Evolutionary conservation across 257 asterid species (phyloP).

Genomic region (Solanum peruvianum): DNA sequence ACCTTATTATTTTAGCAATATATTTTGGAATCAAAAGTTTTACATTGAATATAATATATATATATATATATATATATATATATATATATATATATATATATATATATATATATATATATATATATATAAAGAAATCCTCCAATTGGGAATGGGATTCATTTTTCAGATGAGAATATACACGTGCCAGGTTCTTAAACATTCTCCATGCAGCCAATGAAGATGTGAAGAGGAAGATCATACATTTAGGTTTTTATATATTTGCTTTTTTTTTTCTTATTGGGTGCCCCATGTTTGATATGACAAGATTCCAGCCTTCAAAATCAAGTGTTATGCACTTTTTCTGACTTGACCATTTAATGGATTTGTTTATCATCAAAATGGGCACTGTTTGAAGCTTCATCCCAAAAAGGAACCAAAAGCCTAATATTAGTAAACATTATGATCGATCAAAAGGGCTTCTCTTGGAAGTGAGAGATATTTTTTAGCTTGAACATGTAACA

Average conservation of each 20-base stretch:
- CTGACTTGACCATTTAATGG: slow-evolving; percentile 7
- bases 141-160: slow-evolving; percentile 20
- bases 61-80: too few relatives aligned
- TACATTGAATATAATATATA: neutral
- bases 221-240: slow-evolving; percentile 2
- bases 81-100: too few relatives aligned
- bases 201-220: slow-evolving; percentile 26
- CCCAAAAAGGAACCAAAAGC: neutral
- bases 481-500: neutral
- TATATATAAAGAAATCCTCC: neutral
- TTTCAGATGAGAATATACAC: slow-evolving; percentile 14
- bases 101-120: too few relatives aligned
- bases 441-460: neutral
- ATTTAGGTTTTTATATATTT: neutral
- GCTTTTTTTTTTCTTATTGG: slow-evolving; percentile 8
- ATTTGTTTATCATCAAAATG: slow-evolving; percentile 1
- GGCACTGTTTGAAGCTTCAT: neutral
- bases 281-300: slow-evolving; percentile 35
- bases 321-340: slow-evolving; percentile 5
- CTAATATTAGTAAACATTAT: neutral
- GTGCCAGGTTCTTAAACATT: slow-evolving; percentile 20
- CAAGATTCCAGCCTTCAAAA: slow-evolving; percentile 57
- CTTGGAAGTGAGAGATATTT: neutral
- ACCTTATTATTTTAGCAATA: neutral
- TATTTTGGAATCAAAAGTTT: slow-evolving; percentile 1